Conservation (phyloP, 805 yeast species). For the Metschnikowia borealis region DNA sequence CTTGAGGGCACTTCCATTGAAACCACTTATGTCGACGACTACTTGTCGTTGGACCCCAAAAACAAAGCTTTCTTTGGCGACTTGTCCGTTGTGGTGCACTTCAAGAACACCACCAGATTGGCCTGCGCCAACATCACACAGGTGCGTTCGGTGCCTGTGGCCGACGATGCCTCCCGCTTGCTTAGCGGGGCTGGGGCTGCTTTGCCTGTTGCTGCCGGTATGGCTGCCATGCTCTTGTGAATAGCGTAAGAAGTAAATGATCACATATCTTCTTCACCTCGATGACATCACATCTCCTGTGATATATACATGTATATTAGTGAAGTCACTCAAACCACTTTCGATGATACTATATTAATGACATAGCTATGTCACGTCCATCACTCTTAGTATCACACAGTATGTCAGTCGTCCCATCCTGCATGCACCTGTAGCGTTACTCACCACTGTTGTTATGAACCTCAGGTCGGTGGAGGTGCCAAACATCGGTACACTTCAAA, state of each 20-base stretch:
- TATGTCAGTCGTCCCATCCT: not conserved
- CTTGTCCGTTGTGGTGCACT: slow-evolving; percentile 37
- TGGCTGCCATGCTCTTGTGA: slow-evolving; percentile 11
- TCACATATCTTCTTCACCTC: no score
- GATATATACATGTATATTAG: no score
- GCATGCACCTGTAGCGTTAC: not conserved
- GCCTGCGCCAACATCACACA: slow-evolving; percentile 38
- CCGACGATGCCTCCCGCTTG: slow-evolving; percentile 4
- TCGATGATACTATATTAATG: not conserved
- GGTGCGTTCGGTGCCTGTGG: slow-evolving; percentile 3
- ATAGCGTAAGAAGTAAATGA: not conserved
- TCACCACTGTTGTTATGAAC: not conserved
- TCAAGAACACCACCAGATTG: slow-evolving; percentile 27
- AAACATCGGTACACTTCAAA: slow-evolving; percentile 7
- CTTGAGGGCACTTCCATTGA: slow-evolving; percentile 25
- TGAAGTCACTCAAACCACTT: not conserved
- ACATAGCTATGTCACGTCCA: no score
- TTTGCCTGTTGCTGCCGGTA: slow-evolving; percentile 14
- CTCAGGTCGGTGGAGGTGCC: slow-evolving; percentile 10
- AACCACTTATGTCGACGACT: slow-evolving; percentile 26
- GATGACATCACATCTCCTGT: no score
- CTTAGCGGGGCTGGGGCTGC: slow-evolving; percentile 4
- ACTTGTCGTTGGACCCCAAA: slow-evolving; percentile 29
- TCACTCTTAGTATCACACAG: no score
- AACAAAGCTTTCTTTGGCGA: slow-evolving; percentile 23